Evolutionary conservation across 2,329 filamentous ascomycete species (phyloP).

Genomic region (Exophiala mesophila): DNA sequence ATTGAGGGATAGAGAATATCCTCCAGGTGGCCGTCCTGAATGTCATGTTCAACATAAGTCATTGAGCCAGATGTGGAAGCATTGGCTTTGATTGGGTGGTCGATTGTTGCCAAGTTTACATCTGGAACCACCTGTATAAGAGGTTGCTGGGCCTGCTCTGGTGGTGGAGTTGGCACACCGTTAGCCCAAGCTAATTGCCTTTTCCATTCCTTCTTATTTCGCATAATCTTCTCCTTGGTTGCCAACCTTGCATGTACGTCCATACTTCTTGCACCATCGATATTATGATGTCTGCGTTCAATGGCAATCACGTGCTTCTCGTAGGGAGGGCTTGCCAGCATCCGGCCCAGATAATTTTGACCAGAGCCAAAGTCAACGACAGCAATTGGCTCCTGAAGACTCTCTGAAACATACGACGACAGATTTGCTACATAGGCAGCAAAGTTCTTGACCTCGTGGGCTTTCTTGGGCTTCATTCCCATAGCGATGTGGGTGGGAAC

Average conservation of each 20-base stretch:
- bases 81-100: not conserved
- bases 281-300: conserved; percentile 81
- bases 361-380: conserved; percentile 94
- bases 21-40: conserved; percentile 40
- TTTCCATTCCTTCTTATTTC: conserved; percentile 67
- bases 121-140: not conserved
- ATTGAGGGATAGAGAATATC: conserved; percentile 31
- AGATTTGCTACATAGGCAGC: conserved; percentile 76
- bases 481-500: conserved; percentile 69
- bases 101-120: conserved; percentile 3
- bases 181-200: conserved; percentile 18
- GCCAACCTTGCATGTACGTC: conserved; percentile 77
- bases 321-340: conserved; percentile 79
- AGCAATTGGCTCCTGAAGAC: conserved; percentile 52
- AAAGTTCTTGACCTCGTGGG: conserved; percentile 88
- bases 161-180: conserved; percentile 7
- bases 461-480: conserved; percentile 94
- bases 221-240: conserved; percentile 65
- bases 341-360: conserved; percentile 90
- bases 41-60: conserved; percentile 43
- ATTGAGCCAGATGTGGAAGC: conserved; percentile 30
- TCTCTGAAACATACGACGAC: conserved; percentile 49
- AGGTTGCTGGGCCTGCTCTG: conserved; percentile 1
- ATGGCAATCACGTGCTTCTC: conserved; percentile 84
- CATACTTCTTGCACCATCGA: conserved; percentile 74